Percentiles rank a stretch among this genome's conserved stretches.
phyloP scores from a whole-genome alignment of 176 grass and related monocot genomes.

The Hsuehochloa calcarea region DNA sequence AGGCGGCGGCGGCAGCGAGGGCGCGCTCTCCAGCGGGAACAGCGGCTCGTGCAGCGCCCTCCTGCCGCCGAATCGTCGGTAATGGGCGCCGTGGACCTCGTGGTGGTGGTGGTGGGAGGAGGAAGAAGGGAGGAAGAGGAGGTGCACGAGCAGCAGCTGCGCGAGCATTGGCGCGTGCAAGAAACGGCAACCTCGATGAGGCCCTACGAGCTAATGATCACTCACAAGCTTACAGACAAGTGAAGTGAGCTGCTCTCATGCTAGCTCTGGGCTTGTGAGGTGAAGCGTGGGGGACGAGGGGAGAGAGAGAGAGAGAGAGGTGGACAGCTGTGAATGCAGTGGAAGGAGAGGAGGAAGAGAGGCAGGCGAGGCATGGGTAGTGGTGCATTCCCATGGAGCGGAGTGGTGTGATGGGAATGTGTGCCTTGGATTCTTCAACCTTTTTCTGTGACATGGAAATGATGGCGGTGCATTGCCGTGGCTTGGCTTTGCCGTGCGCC shows the following conservation, averaged over 20 bases:
- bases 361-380: not conserved
- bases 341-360: not conserved
- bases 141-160: constrained; percentile 29
- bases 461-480: constrained; percentile 21
- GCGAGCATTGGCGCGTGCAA: constrained; percentile 33
- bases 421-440: constrained; percentile 45
- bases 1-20: constrained; percentile 30
- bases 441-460: constrained; percentile 25
- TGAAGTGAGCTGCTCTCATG: not conserved
- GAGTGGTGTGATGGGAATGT: constrained; percentile 41
- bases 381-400: constrained; percentile 26
- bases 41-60: constrained; percentile 57
- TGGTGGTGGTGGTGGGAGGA: not conserved
- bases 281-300: not conserved
- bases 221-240: not conserved
- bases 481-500: not conserved
- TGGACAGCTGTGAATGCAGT: constrained; percentile 29
- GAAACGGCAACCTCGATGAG: not conserved
- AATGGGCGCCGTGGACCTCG: not conserved
- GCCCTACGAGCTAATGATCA: not conserved
- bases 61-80: constrained; percentile 4
- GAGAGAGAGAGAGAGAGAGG: not conserved
- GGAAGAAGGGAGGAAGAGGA: constrained; percentile 35
- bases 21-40: constrained; percentile 48
- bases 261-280: not conserved